Evolutionary conservation across 2,329 filamentous ascomycete species (phyloP).

Genomic region (Periconia sp.): DNA sequence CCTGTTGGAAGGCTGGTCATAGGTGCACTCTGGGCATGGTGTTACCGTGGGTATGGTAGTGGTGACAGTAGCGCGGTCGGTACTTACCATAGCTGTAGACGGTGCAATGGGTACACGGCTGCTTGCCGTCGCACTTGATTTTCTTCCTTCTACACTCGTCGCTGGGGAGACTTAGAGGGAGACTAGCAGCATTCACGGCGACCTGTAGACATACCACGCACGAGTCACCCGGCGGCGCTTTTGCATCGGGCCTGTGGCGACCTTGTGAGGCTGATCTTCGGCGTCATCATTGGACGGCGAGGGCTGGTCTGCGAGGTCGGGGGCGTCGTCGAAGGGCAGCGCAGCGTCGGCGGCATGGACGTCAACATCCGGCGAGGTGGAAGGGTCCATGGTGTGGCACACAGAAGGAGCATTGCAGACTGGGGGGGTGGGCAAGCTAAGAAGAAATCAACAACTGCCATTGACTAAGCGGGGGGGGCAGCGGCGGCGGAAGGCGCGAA

Average conservation of each 20-base stretch:
- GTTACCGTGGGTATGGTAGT: slow-evolving; percentile 12
- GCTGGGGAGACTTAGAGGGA: slow-evolving; percentile 9
- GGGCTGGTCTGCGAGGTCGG: slow-evolving; percentile 37
- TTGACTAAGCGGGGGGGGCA: slow-evolving; percentile 29
- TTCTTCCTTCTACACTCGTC: slow-evolving; percentile 55
- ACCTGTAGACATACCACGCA: slow-evolving; percentile 43
- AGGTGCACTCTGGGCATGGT: slow-evolving; percentile 76
- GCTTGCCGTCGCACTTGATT: slow-evolving; percentile 62
- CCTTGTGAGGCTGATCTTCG: slow-evolving; percentile 41
- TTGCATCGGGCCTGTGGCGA: slow-evolving; percentile 41
- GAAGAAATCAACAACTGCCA: slow-evolving; percentile 23
- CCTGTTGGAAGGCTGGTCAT: slow-evolving; percentile 92
- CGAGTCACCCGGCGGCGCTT: slow-evolving; percentile 52
- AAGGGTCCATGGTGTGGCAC: slow-evolving; percentile 42
- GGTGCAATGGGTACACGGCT: slow-evolving; percentile 82
- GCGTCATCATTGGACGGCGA: slow-evolving; percentile 41
- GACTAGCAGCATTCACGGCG: not conserved
- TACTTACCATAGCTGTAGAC: slow-evolving; percentile 92
- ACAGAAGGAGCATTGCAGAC: slow-evolving; percentile 18
- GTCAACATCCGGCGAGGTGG: slow-evolving; percentile 39
- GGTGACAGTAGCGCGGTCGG: slow-evolving; percentile 1
- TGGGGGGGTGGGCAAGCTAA: slow-evolving; percentile 23
- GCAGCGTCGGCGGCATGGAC: slow-evolving; percentile 31
- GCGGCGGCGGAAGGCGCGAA: slow-evolving; percentile 11
- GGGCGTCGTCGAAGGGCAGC: slow-evolving; percentile 34